Percentiles rank a stretch among this genome's conserved stretches.
These are phyloP conservation scores for Cladosporium colombiae DNA, from an alignment of 2,329 filamentous ascomycete species.

Conservation along the genomic window DNA sequence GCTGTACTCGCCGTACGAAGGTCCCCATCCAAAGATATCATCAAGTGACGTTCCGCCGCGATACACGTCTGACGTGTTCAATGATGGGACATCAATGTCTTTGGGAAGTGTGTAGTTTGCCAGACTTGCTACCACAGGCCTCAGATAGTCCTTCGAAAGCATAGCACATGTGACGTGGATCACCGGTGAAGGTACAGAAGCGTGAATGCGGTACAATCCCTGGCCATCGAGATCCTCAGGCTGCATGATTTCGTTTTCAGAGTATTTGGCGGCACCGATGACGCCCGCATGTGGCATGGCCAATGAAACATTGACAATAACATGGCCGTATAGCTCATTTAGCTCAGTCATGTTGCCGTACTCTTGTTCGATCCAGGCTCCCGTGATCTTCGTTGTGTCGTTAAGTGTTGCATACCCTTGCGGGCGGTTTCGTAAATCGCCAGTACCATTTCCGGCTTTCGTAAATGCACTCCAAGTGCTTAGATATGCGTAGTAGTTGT, in stretches of 20 bases:
- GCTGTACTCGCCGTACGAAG: constrained; percentile 44
- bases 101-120: constrained; percentile 50
- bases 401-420: constrained; percentile 63
- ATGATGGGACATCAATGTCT: constrained; percentile 26
- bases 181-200: constrained; percentile 69
- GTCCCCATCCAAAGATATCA: constrained; percentile 68
- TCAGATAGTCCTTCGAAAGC: constrained; percentile 60
- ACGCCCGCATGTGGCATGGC: constrained; percentile 76
- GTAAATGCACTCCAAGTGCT: constrained; percentile 34
- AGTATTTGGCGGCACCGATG: constrained; percentile 62
- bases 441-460: constrained; percentile 11
- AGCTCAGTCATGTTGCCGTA: constrained; percentile 56
- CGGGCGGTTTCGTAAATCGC: constrained; percentile 53
- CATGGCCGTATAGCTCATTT: constrained; percentile 54
- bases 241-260: constrained; percentile 67
- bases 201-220: constrained; percentile 67
- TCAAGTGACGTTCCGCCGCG: constrained; percentile 52
- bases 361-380: constrained; percentile 61
- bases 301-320: constrained; percentile 74
- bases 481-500: constrained; percentile 63
- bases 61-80: constrained; percentile 21
- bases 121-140: constrained; percentile 54
- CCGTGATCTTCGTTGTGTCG: constrained; percentile 71
- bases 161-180: constrained; percentile 75
- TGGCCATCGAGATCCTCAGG: constrained; percentile 62